These are phyloP conservation scores for Neonectria coccinea DNA, from an alignment of 2,329 filamentous ascomycete genomes.

Conservation along the genomic window DNA sequence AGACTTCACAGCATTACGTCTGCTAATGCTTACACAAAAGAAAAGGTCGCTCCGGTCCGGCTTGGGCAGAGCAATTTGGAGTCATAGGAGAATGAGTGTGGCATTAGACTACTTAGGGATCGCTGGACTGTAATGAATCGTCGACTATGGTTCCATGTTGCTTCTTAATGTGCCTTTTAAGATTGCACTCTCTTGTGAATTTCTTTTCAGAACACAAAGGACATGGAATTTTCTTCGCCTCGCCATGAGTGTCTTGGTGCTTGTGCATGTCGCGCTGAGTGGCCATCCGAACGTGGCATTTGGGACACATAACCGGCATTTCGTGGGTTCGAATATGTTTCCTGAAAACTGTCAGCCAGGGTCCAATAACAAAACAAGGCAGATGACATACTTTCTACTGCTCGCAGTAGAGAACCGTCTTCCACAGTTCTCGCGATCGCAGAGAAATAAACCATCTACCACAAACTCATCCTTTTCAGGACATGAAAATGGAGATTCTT, in stretches of 20 bases:
- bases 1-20: neutral
- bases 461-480: slow-evolving; percentile 33
- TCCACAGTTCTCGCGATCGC: slow-evolving; percentile 23
- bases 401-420: slow-evolving; percentile 20
- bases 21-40: neutral
- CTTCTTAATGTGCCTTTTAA: slow-evolving; percentile 7
- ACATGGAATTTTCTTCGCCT: slow-evolving; percentile 2
- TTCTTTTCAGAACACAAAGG: neutral
- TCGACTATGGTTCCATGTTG: neutral
- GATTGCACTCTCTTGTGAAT: slow-evolving; percentile 13
- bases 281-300: slow-evolving; percentile 20
- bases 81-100: neutral
- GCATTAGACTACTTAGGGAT: neutral
- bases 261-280: slow-evolving; percentile 34
- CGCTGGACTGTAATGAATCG: neutral
- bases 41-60: neutral
- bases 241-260: slow-evolving; percentile 27
- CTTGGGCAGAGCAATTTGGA: neutral
- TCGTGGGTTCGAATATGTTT: slow-evolving; percentile 39
- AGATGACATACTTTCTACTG: slow-evolving; percentile 30
- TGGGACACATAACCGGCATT: slow-evolving; percentile 36
- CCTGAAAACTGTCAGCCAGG: slow-evolving; percentile 20
- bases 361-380: rapidly evolving
- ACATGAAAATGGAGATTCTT: slow-evolving; percentile 25
- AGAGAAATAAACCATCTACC: slow-evolving; percentile 31